phyloP scores from a whole-genome alignment of 345 rosid genomes.

The Rubroshorea leprosula region DNA sequence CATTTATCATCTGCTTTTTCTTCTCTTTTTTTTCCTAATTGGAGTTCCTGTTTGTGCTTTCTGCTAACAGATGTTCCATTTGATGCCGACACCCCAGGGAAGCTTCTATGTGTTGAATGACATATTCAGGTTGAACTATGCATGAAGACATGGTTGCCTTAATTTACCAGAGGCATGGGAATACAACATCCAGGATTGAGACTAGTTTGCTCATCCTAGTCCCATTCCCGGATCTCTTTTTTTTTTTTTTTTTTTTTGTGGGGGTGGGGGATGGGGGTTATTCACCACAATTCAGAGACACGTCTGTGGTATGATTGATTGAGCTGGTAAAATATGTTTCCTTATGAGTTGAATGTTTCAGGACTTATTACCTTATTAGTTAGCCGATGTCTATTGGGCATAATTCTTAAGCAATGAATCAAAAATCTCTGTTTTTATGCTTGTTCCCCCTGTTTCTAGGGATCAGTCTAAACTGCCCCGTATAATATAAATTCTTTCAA shows the following conservation, averaged over 20 bases:
- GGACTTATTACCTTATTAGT: constrained; percentile 12
- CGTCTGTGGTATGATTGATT: constrained; percentile 7
- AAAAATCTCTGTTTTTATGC: background rate
- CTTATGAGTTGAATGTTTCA: constrained; percentile 11
- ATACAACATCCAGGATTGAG: constrained; percentile 6
- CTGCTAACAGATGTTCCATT: constrained; percentile 80
- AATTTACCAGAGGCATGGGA: background rate
- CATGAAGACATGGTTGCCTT: constrained; percentile 34
- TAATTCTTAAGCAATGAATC: background rate
- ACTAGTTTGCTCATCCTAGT: constrained; percentile 3
- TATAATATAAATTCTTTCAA: too few species aligned
- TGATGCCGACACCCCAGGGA: constrained; percentile 97
- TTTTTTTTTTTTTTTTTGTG: background rate
- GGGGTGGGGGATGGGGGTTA: too few species aligned
- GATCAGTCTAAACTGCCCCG: too few species aligned
- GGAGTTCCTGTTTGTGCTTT: constrained; percentile 6
- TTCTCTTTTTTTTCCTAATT: background rate
- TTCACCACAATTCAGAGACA: constrained; percentile 6
- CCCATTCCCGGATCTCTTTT: background rate
- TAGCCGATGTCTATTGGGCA: constrained; percentile 37
- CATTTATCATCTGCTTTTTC: background rate
- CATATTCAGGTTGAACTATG: constrained; percentile 96
- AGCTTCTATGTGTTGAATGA: constrained; percentile 86
- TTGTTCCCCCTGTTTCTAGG: background rate
- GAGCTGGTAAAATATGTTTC: constrained; percentile 14